Conservation (phyloP, 1,284 basidiomycete species). For the Ceratobasidium sp. region DNA sequence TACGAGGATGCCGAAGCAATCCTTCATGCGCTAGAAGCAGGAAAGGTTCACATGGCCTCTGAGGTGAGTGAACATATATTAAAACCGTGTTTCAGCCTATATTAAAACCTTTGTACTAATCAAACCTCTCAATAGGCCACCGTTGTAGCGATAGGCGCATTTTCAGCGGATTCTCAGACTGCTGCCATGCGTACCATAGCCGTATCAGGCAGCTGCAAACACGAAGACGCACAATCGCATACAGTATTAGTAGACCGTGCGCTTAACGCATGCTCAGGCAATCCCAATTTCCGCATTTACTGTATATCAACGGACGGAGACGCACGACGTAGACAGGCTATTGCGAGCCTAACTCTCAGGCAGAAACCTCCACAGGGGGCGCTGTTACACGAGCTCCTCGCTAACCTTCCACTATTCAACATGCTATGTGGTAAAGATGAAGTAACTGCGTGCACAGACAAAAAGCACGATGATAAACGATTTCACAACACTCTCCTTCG, state of each 20-base stretch:
- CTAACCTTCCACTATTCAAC: conserved; percentile 51
- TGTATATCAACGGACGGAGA: conserved; percentile 55
- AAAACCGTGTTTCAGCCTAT: no score
- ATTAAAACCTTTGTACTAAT: no score
- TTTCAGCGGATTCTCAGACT: conserved; percentile 38
- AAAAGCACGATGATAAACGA: conserved; percentile 55
- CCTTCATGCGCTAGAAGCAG: conserved; percentile 47
- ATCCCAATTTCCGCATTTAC: conserved; percentile 40
- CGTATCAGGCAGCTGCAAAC: conserved; percentile 53
- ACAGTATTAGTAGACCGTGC: conserved; percentile 48
- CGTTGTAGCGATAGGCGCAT: conserved; percentile 48
- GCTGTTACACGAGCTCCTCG: conserved; percentile 46
- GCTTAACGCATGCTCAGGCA: conserved; percentile 41
- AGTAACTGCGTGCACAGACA: conserved; percentile 54
- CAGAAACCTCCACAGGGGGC: conserved; percentile 43
- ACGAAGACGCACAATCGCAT: conserved; percentile 50
- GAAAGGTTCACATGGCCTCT: conserved; percentile 50
- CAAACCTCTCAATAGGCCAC: no score
- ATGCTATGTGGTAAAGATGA: conserved; percentile 54
- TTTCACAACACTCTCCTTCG: conserved; percentile 52
- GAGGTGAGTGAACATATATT: conserved; percentile 49
- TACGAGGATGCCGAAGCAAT: conserved; percentile 50
- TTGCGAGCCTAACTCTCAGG: conserved; percentile 13
- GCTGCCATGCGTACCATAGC: conserved; percentile 51
- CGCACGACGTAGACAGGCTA: conserved; percentile 47